phyloP scores from a whole-genome alignment of 1,284 basidiomycete species.

The Inonotus obliquus region DNA sequence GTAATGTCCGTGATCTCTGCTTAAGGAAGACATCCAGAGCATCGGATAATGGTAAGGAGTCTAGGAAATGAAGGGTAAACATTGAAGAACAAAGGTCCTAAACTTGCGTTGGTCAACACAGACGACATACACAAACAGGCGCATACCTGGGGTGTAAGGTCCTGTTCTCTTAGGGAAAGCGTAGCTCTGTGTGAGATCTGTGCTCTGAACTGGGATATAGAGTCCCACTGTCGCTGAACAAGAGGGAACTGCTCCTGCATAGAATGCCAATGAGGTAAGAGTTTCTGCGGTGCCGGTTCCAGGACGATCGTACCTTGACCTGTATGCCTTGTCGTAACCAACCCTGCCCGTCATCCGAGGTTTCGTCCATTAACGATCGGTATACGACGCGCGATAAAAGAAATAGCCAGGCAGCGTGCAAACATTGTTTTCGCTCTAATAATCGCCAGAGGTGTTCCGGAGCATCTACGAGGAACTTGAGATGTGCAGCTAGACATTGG shows the following conservation, averaged over 20 bases:
- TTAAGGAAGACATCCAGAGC: conserved; percentile 64
- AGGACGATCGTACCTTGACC: conserved; percentile 41
- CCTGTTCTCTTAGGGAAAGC: conserved; percentile 59
- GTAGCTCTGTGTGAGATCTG: conserved; percentile 85
- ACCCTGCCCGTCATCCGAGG: conserved; percentile 53
- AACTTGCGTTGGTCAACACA: conserved; percentile 1
- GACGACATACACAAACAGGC: not conserved
- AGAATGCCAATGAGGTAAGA: not conserved
- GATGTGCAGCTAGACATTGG: conserved; percentile 78
- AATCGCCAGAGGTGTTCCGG: conserved; percentile 87
- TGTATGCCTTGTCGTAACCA: conserved; percentile 63
- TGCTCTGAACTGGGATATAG: conserved; percentile 73
- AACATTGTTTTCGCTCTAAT: conserved; percentile 71
- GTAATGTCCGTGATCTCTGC: conserved; percentile 67
- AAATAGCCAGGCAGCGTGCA: conserved; percentile 83
- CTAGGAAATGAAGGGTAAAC: conserved; percentile 77
- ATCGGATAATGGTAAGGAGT: conserved; percentile 72
- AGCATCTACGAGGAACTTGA: conserved; percentile 83
- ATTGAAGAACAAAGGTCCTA: conserved; percentile 73
- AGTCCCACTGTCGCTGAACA: conserved; percentile 87
- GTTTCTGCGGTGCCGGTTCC: not conserved
- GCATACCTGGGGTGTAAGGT: conserved; percentile 44
- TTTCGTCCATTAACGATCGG: conserved; percentile 54
- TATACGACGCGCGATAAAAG: conserved; percentile 80
- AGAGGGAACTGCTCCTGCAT: conserved; percentile 74